Evolutionary conservation across 192 early-diverging fungal species (phyloP).

Genomic region (Pilobolus umbonatus): DNA sequence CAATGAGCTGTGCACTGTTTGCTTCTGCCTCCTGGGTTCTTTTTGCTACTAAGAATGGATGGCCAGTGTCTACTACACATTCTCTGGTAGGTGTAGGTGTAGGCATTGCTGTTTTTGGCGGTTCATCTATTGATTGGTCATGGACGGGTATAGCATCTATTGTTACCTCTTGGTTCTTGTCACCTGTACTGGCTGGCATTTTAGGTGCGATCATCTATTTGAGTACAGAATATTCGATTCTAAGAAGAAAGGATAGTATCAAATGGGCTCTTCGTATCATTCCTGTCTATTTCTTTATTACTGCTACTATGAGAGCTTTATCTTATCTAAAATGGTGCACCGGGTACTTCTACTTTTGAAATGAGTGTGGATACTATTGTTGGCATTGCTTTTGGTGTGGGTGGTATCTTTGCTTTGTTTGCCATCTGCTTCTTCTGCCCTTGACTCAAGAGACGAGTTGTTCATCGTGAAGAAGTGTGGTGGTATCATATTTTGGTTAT

Average conservation of each 20-base stretch:
- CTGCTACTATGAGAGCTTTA: slow-evolving; percentile 60
- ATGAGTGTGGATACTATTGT: slow-evolving; percentile 46
- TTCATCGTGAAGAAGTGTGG: slow-evolving; percentile 59
- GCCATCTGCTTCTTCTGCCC: slow-evolving; percentile 61
- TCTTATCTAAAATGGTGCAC: slow-evolving; percentile 67
- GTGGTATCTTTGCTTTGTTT: slow-evolving; percentile 46
- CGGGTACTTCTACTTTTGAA: slow-evolving; percentile 37
- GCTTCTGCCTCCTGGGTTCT: slow-evolving; percentile 76
- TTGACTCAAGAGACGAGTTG: slow-evolving; percentile 59
- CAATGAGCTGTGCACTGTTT: slow-evolving; percentile 75
- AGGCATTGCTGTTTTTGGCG: slow-evolving; percentile 70
- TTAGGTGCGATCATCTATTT: slow-evolving; percentile 62
- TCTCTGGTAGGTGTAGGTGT: slow-evolving; percentile 72
- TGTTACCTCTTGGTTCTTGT: slow-evolving; percentile 73
- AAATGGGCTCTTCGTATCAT: slow-evolving; percentile 61
- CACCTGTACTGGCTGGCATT: slow-evolving; percentile 59
- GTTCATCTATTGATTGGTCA: slow-evolving; percentile 56
- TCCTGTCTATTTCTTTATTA: slow-evolving; percentile 68
- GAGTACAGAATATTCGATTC: slow-evolving; percentile 57
- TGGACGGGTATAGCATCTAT: slow-evolving; percentile 49
- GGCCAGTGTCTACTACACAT: slow-evolving; percentile 78
- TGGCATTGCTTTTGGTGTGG: slow-evolving; percentile 61
- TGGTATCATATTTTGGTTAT: slow-evolving; percentile 72
- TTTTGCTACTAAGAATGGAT: slow-evolving; percentile 59
- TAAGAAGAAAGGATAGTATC: slow-evolving; percentile 60